A percentile compares a stretch with the other conserved stretches of the same genome.
Conservation (phyloP, 495 filamentous ascomycete species). For the Aspergillus ostianus region DNA sequence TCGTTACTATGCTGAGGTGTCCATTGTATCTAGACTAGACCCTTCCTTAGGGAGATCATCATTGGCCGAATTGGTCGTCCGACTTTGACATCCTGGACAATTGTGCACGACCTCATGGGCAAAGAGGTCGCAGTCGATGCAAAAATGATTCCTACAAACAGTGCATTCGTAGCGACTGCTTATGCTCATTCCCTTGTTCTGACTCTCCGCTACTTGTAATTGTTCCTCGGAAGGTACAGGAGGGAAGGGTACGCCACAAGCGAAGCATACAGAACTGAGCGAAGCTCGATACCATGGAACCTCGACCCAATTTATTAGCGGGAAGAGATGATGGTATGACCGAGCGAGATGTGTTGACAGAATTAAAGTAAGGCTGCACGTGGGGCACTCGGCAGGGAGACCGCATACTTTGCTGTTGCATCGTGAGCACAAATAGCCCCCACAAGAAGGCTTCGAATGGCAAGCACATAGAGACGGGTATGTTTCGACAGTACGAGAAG, state of each 20-base stretch:
- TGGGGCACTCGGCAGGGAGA: conserved; percentile 87
- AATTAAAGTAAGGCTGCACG: conserved; percentile 89
- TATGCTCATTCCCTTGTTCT: conserved; percentile 68
- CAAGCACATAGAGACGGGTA: conserved; percentile 83
- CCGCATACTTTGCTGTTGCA: conserved; percentile 88
- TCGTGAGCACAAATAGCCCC: conserved; percentile 90
- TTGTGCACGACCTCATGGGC: conserved; percentile 92
- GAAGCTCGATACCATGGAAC: conserved; percentile 76
- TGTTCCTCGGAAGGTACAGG: conserved; percentile 40
- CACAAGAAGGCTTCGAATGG: conserved; percentile 76
- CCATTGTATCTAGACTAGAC: conserved; percentile 28
- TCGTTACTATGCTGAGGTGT: conserved; percentile 25
- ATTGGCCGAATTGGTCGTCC: conserved; percentile 11
- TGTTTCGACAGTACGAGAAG: conserved; percentile 79
- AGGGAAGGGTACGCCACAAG: conserved; percentile 54
- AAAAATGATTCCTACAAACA: conserved; percentile 84
- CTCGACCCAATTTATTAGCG: conserved; percentile 84
- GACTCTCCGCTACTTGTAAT: conserved; percentile 33
- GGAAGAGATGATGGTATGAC: conserved; percentile 95
- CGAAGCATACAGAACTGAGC: conserved; percentile 43
- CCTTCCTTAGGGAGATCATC: conserved; percentile 11
- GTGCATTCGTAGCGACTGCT: conserved; percentile 86
- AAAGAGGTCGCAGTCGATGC: conserved; percentile 96
- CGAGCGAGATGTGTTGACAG: conserved; percentile 93
- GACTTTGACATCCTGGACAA: conserved; percentile 89